These are phyloP conservation scores for Puccinia triticina DNA, from an alignment of 1,284 basidiomycete species.

Conservation along the genomic window DNA sequence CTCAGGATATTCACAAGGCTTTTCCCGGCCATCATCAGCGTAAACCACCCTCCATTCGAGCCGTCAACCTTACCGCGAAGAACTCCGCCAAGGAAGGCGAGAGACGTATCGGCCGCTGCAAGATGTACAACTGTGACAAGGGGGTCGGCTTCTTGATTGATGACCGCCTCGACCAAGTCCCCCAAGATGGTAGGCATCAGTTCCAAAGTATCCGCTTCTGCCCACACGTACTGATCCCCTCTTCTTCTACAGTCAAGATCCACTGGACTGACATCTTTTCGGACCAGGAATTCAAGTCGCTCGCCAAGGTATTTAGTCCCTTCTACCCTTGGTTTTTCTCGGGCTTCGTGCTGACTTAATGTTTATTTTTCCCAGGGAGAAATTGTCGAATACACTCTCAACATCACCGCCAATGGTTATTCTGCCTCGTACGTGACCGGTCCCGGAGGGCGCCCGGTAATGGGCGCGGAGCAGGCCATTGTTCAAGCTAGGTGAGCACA, in stretches of 20 bases:
- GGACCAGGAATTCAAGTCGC: conserved; percentile 50
- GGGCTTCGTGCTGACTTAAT: background rate
- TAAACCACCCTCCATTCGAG: conserved; percentile 2
- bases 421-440: conserved; percentile 50
- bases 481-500: conserved; percentile 45
- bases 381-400: conserved; percentile 50
- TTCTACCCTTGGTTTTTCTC: background rate
- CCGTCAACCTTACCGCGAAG: background rate
- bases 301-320: conserved; percentile 35
- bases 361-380: conserved; percentile 30
- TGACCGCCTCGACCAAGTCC: conserved; percentile 41
- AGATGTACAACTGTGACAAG: conserved; percentile 52
- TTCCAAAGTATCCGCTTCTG: background rate
- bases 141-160: conserved; percentile 52
- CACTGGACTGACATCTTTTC: conserved; percentile 51
- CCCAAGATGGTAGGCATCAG: conserved; percentile 40
- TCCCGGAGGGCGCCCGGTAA: conserved; percentile 46
- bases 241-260: conserved; percentile 33
- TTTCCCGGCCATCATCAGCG: conserved; percentile 26
- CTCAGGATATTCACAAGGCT: background rate
- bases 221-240: background rate
- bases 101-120: conserved; percentile 46
- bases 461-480: conserved; percentile 49
- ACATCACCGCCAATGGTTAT: conserved; percentile 49
- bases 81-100: conserved; percentile 48